Evolutionary conservation across 495 filamentous ascomycete genomes (phyloP).

Genomic region (Hypoxylon crocopeplum): DNA sequence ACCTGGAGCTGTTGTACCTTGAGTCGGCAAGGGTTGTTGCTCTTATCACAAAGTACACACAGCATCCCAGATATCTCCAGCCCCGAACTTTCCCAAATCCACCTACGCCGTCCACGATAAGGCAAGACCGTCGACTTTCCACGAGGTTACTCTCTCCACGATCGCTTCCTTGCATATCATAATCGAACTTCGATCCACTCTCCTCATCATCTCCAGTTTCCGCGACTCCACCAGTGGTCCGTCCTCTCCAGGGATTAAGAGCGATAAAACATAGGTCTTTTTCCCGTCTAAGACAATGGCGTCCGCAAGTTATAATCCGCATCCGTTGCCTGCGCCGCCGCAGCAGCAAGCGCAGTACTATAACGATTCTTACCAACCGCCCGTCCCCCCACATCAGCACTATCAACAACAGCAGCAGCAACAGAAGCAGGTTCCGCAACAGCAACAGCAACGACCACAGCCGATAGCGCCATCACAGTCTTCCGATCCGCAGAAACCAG

Average conservation of each 20-base stretch:
- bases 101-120: slow-evolving; percentile 24
- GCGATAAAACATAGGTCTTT: slow-evolving; percentile 27
- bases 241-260: slow-evolving; percentile 34
- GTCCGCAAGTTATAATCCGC: slow-evolving; percentile 38
- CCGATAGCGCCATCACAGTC: slow-evolving; percentile 16
- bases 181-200: slow-evolving; percentile 37
- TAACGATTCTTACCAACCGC: slow-evolving; percentile 32
- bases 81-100: slow-evolving; percentile 20
- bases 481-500: slow-evolving; percentile 37
- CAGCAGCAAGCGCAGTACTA: slow-evolving; percentile 39
- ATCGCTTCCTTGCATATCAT: slow-evolving; percentile 40
- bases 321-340: slow-evolving; percentile 39
- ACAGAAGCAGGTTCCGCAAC: slow-evolving; percentile 32
- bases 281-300: slow-evolving; percentile 39
- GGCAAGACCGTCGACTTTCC: slow-evolving; percentile 14
- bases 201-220: slow-evolving; percentile 26
- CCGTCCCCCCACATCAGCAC: slow-evolving; percentile 30
- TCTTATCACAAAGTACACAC: slow-evolving; percentile 33
- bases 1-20: slow-evolving; percentile 10
- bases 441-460: slow-evolving; percentile 25
- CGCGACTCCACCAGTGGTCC: slow-evolving; percentile 29
- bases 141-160: slow-evolving; percentile 31
- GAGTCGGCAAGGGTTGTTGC: slow-evolving; percentile 18
- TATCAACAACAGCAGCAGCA: slow-evolving; percentile 45
- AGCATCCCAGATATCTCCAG: not conserved